Base-by-base conservation (phyloP, 2,329 filamentous ascomycete genomes). In the Aureobasidium sp. region DNA sequence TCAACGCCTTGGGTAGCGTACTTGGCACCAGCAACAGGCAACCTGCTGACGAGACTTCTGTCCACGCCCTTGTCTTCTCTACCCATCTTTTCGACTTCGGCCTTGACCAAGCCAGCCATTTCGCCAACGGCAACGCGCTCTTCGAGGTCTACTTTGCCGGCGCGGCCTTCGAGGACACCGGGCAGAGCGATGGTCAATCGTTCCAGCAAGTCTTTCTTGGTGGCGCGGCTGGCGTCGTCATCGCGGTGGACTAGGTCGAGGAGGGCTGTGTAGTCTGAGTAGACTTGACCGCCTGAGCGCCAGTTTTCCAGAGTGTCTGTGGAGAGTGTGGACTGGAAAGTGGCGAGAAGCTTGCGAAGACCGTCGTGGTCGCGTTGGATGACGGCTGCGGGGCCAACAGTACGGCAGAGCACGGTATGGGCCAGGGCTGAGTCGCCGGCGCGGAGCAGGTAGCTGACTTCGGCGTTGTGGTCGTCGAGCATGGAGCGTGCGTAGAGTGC, bases 341-440 rank as follows among this genome's bases (percentile, higher is more conserved):
- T 85, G 19, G 80, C 79, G 40, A 97, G 81, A 42, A 97, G 79
- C 35, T 81, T 78, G 44, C 84, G 82, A 1, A 97, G 78, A 1
- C 81, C 81, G 22, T 82, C 81, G 69, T 90, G 93, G 71, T 97
- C 88, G 47, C 88, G 86, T 70, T 90, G 88, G 64, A 99, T 88
- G 65, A 99, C 83, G 12, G 90, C 85, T 31, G 82, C 80, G 0
- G 94, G 94, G 0, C 90, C 94, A 33, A 97, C 91, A 66, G 88
- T 82, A 65, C 85, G 84, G 64, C 88, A 84, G 60, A 99, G 87
- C 0, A 93, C 90, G 31, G 85, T 83, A 74, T 97, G 94, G 0
- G 94, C 94, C 71, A 94, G 90, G 33, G 85, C 80, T 74, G 86
- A 89, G 45, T 89, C 85, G 42, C 83, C 82, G 2, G 91, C 93